These are phyloP conservation scores for Ophiostoma tasmaniense DNA, from an alignment of 2,329 filamentous ascomycete species.

Conservation along the genomic window DNA sequence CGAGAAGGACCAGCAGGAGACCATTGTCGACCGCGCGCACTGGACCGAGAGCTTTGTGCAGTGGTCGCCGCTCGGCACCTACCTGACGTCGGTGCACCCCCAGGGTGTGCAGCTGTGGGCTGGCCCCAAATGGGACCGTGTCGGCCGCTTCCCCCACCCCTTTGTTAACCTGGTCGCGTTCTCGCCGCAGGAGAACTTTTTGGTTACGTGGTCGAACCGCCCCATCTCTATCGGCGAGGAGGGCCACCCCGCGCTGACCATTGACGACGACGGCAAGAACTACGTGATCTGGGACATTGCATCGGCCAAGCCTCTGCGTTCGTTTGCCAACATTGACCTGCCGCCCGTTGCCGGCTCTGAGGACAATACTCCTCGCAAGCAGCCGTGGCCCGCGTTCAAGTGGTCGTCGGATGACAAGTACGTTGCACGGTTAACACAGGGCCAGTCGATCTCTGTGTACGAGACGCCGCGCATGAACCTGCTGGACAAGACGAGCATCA, in stretches of 20 bases:
- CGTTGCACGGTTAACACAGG: constrained; percentile 82
- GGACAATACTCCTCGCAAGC: constrained; percentile 68
- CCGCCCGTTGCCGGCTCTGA: constrained; percentile 45
- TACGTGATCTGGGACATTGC: constrained; percentile 98
- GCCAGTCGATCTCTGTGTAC: constrained; percentile 91
- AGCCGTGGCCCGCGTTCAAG: constrained; percentile 98
- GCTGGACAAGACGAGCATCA: constrained; percentile 82
- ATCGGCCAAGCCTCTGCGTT: constrained; percentile 80
- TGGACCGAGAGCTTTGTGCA: constrained; percentile 98
- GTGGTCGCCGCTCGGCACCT: constrained; percentile 95
- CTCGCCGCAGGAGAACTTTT: constrained; percentile 83
- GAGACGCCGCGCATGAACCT: constrained; percentile 83
- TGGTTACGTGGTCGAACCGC: constrained; percentile 93
- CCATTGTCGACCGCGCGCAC: constrained; percentile 81
- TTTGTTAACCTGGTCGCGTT: constrained; percentile 95
- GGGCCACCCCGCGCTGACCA: constrained; percentile 70
- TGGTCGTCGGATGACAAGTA: constrained; percentile 98
- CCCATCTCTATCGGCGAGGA: constrained; percentile 87
- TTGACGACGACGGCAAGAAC: constrained; percentile 97
- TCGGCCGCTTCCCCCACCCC: constrained; percentile 89
- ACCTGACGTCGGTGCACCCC: constrained; percentile 85
- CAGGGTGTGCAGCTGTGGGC: constrained; percentile 98
- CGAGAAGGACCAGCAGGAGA: constrained; percentile 82
- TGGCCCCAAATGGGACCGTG: constrained; percentile 77
- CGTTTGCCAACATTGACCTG: constrained; percentile 83